These are phyloP conservation scores for Ottelia alismoides DNA, from an alignment of 106 monocot genomes.

Conservation along the genomic window DNA sequence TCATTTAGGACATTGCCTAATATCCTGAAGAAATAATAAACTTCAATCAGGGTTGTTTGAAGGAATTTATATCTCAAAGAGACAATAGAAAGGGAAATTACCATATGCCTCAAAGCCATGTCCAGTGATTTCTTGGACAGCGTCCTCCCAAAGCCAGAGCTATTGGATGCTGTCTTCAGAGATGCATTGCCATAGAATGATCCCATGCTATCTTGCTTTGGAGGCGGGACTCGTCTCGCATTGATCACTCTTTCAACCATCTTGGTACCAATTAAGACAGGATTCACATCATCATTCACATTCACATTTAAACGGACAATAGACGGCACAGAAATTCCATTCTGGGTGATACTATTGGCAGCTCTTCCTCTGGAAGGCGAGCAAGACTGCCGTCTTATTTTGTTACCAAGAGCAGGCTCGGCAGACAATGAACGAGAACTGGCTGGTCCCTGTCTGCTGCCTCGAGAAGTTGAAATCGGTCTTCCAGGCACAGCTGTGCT, in stretches of 20 bases:
- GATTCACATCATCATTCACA: constrained; percentile 32
- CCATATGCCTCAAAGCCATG: constrained; percentile 81
- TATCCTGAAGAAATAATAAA: too few relatives aligned
- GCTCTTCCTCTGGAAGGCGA: constrained; percentile 67
- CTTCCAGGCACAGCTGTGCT: constrained; percentile 64
- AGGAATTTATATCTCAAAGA: too few relatives aligned
- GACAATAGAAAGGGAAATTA: too few relatives aligned
- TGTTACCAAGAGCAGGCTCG: constrained; percentile 26
- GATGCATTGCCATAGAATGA: constrained; percentile 7
- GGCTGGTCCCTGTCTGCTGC: constrained; percentile 52
- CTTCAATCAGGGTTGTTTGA: too few relatives aligned
- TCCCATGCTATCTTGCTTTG: constrained; percentile 39
- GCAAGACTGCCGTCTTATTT: constrained; percentile 59
- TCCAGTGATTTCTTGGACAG: constrained; percentile 66
- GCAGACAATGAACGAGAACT: constrained; percentile 54
- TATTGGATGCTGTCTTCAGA: constrained; percentile 27
- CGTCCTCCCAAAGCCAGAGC: constrained; percentile 54
- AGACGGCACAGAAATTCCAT: constrained; percentile 35
- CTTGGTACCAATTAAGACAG: constrained; percentile 62
- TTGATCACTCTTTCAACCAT: constrained; percentile 79
- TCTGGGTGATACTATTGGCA: constrained; percentile 32
- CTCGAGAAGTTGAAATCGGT: constrained; percentile 56
- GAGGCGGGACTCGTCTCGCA: constrained; percentile 56
- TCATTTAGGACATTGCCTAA: too few relatives aligned
- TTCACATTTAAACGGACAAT: constrained; percentile 23